Evolutionary conservation across 106 monocot species (phyloP).

Genomic region (Hemerocallis citrina): DNA sequence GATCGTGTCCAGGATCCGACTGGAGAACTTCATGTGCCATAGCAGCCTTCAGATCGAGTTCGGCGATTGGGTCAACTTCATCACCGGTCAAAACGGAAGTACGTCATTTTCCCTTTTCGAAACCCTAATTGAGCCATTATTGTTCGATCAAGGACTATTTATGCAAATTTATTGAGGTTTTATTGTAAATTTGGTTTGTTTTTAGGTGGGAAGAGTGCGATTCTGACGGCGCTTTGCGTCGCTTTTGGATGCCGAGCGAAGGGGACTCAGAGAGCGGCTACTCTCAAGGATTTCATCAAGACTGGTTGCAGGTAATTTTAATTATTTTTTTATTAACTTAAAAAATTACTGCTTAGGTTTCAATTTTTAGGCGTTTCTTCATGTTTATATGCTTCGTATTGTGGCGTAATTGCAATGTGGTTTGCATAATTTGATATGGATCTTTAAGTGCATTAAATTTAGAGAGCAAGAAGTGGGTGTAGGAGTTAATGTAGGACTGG

Average conservation of each 20-base stretch:
- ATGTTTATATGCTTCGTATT: too few species aligned
- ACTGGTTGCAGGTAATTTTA: constrained; percentile 74
- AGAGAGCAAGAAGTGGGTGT: too few species aligned
- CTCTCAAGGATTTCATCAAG: constrained; percentile 93
- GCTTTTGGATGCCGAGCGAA: constrained; percentile 91
- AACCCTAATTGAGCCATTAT: background rate
- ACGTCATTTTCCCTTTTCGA: background rate
- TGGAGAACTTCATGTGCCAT: constrained; percentile 99
- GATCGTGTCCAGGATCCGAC: constrained; percentile 59
- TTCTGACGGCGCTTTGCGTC: constrained; percentile 81
- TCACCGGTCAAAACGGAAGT: constrained; percentile 99
- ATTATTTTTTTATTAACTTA: background rate
- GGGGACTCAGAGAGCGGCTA: constrained; percentile 71
- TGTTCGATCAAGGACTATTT: background rate
- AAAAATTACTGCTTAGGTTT: background rate
- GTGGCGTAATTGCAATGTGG: too few species aligned
- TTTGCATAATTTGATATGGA: too few species aligned
- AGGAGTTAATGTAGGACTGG: too few species aligned
- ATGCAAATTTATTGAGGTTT: background rate
- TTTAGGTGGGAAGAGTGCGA: constrained; percentile 92
- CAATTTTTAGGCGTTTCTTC: background rate
- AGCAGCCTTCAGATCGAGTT: constrained; percentile 71
- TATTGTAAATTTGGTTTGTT: background rate
- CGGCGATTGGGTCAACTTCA: constrained; percentile 85
- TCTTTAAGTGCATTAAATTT: too few species aligned